Conservation (phyloP, 1,284 basidiomycete species). For the Ustilago cynodontis region DNA sequence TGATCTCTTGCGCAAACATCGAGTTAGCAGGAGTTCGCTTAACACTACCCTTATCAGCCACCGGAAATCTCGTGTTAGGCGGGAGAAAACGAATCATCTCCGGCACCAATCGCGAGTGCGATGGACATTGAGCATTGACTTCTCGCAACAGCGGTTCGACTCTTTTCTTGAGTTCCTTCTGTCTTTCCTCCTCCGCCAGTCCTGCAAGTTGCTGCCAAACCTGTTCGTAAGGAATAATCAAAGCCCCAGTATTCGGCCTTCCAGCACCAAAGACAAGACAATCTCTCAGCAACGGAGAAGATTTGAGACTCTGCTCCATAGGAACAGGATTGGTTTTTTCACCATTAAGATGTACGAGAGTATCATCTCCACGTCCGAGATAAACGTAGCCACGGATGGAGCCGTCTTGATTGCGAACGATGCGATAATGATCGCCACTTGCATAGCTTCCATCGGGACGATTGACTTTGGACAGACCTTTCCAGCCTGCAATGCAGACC, state of each 20-base stretch:
- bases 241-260: slow-evolving; percentile 74
- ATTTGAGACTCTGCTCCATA: slow-evolving; percentile 49
- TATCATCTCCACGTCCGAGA: slow-evolving; percentile 77
- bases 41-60: slow-evolving; percentile 46
- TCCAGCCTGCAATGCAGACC: slow-evolving; percentile 75
- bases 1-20: slow-evolving; percentile 27
- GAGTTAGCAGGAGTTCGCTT: slow-evolving; percentile 34
- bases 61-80: slow-evolving; percentile 18
- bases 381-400: slow-evolving; percentile 74
- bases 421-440: slow-evolving; percentile 75
- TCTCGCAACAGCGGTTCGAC: slow-evolving; percentile 32
- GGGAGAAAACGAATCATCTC: slow-evolving; percentile 45
- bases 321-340: slow-evolving; percentile 60
- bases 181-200: slow-evolving; percentile 18
- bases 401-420: slow-evolving; percentile 70
- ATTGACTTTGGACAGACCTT: slow-evolving; percentile 73
- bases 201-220: slow-evolving; percentile 67
- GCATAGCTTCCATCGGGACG: slow-evolving; percentile 76
- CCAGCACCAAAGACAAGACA: slow-evolving; percentile 77
- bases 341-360: slow-evolving; percentile 71
- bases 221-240: slow-evolving; percentile 75
- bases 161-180: slow-evolving; percentile 32
- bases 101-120: slow-evolving; percentile 42
- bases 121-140: slow-evolving; percentile 37
- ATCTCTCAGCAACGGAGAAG: slow-evolving; percentile 70